Base-by-base conservation (phyloP, 2,329 filamentous ascomycete species). In the Tolypocladium album region DNA sequence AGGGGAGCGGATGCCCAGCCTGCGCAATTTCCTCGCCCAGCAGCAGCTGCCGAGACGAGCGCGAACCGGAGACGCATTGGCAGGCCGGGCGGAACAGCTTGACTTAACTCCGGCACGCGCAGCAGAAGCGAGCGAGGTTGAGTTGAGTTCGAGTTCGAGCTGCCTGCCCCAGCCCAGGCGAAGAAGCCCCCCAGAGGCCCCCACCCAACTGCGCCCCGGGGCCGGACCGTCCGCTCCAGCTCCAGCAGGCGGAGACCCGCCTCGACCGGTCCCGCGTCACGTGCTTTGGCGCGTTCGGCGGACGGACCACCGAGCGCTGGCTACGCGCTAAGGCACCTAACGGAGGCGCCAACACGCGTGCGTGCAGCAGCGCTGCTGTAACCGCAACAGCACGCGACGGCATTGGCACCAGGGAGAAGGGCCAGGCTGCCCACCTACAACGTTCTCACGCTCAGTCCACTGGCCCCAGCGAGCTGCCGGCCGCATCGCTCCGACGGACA, bases 41-140 rank as follows among this genome's bases (percentile, higher is more conserved):
- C 36, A 24, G 36, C 59, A 45, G 36, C 27, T 38, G 17, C 52
- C 55, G 57, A 56, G 53, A 27, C 34, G 38, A 52, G 20, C 50
- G 17, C 45, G 42, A 56, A 56, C 40, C 59, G 53, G 52, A 22
- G 34, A 31, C 59, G 55, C 43, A 57, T 59, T 61, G 61, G 56
- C 60, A 53, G 61, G 53, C 47, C 59, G 58, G 59, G 50, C 59
- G 53, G 52, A 59, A 53, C 59, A 42, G 59, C 53, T 47, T 55
- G 57, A 61, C 59, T 59, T 56, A 45, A 59, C 56, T 40, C 59
- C 58, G 53, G 53, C 27, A n/a, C 6, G 11, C 27, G 50, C 22
- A 11, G 45, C 4, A 22, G 43, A 47, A 24, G 22, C n/a, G 43
- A 24, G 43, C 43, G 42, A 43, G 42, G 42, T 43, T 43, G 42